Evolutionary conservation across 306 rosid species (phyloP).

Genomic region (Vigna unguiculata): DNA sequence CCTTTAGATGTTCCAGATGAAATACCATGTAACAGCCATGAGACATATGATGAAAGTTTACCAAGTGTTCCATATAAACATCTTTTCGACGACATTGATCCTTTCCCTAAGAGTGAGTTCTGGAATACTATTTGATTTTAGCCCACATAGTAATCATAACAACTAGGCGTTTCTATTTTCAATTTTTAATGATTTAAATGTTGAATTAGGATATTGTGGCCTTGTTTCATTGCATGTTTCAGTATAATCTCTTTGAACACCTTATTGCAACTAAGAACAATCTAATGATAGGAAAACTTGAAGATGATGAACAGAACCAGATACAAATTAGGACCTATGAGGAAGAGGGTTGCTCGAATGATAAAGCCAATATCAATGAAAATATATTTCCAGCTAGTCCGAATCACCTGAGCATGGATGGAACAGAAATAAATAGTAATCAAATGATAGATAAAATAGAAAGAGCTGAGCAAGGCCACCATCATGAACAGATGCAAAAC

Average conservation of each 20-base stretch:
- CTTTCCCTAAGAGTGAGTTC: slow-evolving; percentile 48
- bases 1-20: slow-evolving; percentile 45
- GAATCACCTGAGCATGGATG: slow-evolving; percentile 12
- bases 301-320: slow-evolving; percentile 29
- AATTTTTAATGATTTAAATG: neutral
- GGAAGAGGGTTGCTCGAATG: slow-evolving; percentile 34
- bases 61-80: slow-evolving; percentile 61
- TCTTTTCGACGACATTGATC: slow-evolving; percentile 35
- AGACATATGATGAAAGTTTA: slow-evolving; percentile 61
- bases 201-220: neutral
- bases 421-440: slow-evolving; percentile 21
- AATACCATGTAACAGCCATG: slow-evolving; percentile 45
- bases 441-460: slow-evolving; percentile 39
- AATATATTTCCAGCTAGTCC: slow-evolving; percentile 10
- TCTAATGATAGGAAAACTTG: slow-evolving; percentile 37
- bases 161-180: neutral
- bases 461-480: slow-evolving; percentile 8
- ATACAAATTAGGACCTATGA: slow-evolving; percentile 8
- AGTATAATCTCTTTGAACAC: slow-evolving; percentile 24
- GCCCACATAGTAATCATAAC: neutral
- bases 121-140: slow-evolving; percentile 19
- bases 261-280: slow-evolving; percentile 27
- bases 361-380: neutral
- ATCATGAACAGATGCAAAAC: slow-evolving; percentile 38
- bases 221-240: slow-evolving; percentile 30